A percentile compares a stretch with the other conserved stretches of the same genome.
phyloP scores from a whole-genome alignment of 805 yeast species.

The Cyberlindnera mycetangii region DNA sequence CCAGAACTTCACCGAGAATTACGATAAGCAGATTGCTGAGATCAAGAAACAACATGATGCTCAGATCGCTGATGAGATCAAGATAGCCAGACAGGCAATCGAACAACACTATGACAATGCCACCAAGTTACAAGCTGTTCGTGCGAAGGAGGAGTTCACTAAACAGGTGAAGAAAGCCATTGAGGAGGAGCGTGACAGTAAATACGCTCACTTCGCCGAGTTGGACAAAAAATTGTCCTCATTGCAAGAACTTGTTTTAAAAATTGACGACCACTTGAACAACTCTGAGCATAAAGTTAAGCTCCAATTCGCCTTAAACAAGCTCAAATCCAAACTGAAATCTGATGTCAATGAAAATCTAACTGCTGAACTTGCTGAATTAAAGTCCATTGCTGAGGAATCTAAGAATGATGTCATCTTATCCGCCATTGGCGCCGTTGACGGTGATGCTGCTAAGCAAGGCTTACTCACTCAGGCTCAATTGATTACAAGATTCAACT shows the following conservation, averaged over 20 bases:
- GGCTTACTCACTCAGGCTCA: slow-evolving; percentile 52
- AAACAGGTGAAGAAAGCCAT: slow-evolving; percentile 54
- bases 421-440: slow-evolving; percentile 46
- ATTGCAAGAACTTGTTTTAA: slow-evolving; percentile 51
- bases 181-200: slow-evolving; percentile 74
- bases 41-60: slow-evolving; percentile 58
- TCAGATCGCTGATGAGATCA: slow-evolving; percentile 61
- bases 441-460: slow-evolving; percentile 38
- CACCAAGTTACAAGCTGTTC: slow-evolving; percentile 61
- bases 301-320: slow-evolving; percentile 43
- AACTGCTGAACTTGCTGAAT: slow-evolving; percentile 18
- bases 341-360: slow-evolving; percentile 37
- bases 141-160: slow-evolving; percentile 66
- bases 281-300: slow-evolving; percentile 38
- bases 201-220: slow-evolving; percentile 65
- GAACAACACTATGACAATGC: slow-evolving; percentile 72
- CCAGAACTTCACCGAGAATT: slow-evolving; percentile 56
- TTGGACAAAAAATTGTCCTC: slow-evolving; percentile 52
- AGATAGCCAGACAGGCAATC: slow-evolving; percentile 62
- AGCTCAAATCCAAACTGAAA: slow-evolving; percentile 39
- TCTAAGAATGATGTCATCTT: slow-evolving; percentile 44
- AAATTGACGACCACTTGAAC: slow-evolving; percentile 36
- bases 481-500: slow-evolving; percentile 40
- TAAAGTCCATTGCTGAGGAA: slow-evolving; percentile 37
- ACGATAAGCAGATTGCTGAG: slow-evolving; percentile 56